A percentile compares a stretch with the other conserved stretches of the same genome.
Conservation (phyloP, 805 yeast genomes). For the Monosporozyma solicola region DNA sequence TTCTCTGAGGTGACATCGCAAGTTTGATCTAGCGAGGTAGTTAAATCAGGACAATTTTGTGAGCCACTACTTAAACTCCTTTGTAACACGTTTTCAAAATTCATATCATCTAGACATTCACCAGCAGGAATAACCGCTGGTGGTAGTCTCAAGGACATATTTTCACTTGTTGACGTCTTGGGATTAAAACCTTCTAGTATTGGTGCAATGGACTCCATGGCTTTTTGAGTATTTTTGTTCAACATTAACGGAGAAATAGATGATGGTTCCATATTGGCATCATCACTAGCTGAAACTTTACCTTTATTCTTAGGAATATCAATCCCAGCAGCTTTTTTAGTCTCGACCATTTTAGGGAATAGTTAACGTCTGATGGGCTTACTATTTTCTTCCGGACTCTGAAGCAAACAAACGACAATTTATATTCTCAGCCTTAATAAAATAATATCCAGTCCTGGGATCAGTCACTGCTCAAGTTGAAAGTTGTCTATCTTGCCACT, state of each 20-base stretch:
- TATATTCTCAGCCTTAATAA: neutral
- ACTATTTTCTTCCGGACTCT: neutral
- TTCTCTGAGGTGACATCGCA: neutral
- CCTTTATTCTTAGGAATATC: conserved; percentile 2
- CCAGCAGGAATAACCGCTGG: conserved; percentile 21
- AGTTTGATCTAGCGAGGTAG: neutral
- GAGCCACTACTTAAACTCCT: conserved; percentile 22
- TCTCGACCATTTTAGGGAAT: neutral
- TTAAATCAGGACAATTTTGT: neutral
- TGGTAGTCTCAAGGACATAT: conserved; percentile 31
- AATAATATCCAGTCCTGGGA: neutral
- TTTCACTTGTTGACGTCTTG: conserved; percentile 50
- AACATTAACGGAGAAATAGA: conserved; percentile 27
- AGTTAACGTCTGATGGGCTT: neutral
- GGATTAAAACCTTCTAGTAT: conserved; percentile 67
- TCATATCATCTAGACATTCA: conserved; percentile 19
- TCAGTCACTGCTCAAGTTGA: neutral
- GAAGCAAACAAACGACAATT: neutral
- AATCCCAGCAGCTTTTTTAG: neutral
- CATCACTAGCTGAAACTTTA: neutral
- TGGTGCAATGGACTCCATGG: conserved; percentile 75
- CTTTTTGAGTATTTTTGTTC: conserved; percentile 36
- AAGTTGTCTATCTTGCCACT: neutral
- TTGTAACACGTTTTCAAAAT: conserved; percentile 18
- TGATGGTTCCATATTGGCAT: neutral